These are phyloP conservation scores for Tetradesmus obliquus DNA, from an alignment of 139 green algal genomes.

Conservation along the genomic window DNA sequence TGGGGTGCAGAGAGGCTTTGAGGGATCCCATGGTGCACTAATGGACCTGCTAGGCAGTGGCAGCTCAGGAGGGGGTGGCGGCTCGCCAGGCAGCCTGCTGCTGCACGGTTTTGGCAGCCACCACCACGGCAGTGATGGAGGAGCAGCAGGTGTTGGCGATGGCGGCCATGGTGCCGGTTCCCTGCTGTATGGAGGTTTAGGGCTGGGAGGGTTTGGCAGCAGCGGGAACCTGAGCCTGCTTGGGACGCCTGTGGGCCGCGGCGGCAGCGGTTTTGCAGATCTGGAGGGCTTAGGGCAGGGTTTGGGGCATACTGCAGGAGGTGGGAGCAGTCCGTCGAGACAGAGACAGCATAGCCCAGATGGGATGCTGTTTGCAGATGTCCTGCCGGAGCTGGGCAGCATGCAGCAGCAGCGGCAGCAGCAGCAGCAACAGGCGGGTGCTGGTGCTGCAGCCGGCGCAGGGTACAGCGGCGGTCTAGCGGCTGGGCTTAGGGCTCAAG, in stretches of 20 bases:
- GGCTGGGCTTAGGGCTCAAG: not conserved
- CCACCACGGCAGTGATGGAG: not conserved
- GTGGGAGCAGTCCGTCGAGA: not conserved
- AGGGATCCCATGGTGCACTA: not conserved
- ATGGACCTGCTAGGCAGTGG: not conserved
- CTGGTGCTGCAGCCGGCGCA: not conserved
- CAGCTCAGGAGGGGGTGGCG: not conserved
- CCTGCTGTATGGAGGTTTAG: constrained; percentile 14
- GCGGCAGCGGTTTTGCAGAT: not conserved
- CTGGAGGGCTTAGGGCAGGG: not conserved
- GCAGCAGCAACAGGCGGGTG: not conserved
- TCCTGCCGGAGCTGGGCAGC: not conserved
- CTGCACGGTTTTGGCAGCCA: constrained; percentile 25
- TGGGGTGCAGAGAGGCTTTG: not conserved
- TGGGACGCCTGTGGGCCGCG: not conserved
- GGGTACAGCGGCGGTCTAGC: not conserved
- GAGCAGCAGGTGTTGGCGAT: not conserved
- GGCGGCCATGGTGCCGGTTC: not conserved
- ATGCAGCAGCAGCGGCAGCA: not conserved
- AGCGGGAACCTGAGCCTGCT: constrained; percentile 14
- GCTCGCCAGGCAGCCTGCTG: not conserved
- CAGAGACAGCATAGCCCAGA: not conserved
- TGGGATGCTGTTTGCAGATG: not conserved
- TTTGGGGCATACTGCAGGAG: not conserved
- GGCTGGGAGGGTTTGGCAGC: constrained; percentile 2